phyloP scores from a whole-genome alignment of 768 basidiomycete species.

The Pleurotus citrinopileatus region DNA sequence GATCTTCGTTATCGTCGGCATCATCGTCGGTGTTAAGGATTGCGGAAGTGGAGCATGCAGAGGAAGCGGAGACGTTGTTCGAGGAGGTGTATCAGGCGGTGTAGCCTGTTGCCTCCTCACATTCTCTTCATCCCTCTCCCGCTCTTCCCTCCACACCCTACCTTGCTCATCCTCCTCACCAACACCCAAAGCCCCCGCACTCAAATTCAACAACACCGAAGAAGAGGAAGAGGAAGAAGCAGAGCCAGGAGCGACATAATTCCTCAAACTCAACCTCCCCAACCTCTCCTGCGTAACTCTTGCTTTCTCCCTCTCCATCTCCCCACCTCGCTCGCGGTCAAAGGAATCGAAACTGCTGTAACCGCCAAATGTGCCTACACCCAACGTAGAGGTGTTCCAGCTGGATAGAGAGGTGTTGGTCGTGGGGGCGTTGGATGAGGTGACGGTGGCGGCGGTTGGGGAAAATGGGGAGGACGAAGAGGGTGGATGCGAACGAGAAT shows the following conservation, averaged over 20 bases:
- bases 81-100: neutral
- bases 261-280: constrained; percentile 26
- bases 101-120: neutral
- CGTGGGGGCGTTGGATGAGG: no score
- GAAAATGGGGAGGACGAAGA: neutral
- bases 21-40: neutral
- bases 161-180: neutral
- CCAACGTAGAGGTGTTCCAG: no score
- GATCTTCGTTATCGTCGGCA: no score
- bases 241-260: constrained; percentile 29
- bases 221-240: neutral
- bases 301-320: neutral
- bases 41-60: neutral
- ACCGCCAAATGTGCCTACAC: no score
- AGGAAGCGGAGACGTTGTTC: constrained; percentile 1
- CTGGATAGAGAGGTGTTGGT: no score
- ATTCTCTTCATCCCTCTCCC: neutral
- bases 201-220: neutral
- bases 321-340: neutral
- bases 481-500: neutral
- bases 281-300: constrained; percentile 10
- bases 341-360: neutral
- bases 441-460: no score
- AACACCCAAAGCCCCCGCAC: neutral
- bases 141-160: neutral